Evolutionary conservation across 2,329 filamentous ascomycete species (phyloP), one percentile per base, ranked within the genome.

Genomic region (Colletotrichum sublineola): DNA sequence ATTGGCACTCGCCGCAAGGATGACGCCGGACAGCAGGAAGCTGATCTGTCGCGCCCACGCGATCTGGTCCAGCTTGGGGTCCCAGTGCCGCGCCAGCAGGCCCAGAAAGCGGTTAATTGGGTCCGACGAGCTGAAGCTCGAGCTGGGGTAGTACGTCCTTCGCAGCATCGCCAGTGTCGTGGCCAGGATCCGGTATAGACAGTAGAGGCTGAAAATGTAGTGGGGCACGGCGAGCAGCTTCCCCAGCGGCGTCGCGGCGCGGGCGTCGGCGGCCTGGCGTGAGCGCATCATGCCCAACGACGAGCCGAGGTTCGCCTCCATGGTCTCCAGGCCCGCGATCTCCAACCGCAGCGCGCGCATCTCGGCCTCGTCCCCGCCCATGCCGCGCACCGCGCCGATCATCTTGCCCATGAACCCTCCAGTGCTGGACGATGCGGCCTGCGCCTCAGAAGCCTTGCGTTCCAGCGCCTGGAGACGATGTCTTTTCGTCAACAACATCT

Each of bases 31-130:
- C 5, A 97, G 87, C 31, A 94, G 84, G 81, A 97, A 97, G 71
- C 92, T 94, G 75, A 97, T 95, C 78, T 94, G 93, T 40, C 94
- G 91, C 31, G 93, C 92, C 94, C 94, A 97, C 12, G 93, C 93
- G 14, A 90, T 88, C 77, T 94, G 93, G 82, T 97, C 93, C 36
- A 97, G 88, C 73, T 91, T 90, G 3, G 93, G 93, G 78, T 97
- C 93, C 89, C 93, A 95, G 82, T 97, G 93, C 68, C 92, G 92
- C 5, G 93, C 94, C 24, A 97, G 83, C 15, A 97, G 86, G 6
- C 93, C 93, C 11, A 97, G 88, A 73, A 96, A 87, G 75, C 94
- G 93, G 83, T 93, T 97, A 79, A 97, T 93, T 0, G 94, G 94
- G 79, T 97, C 95, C 20, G 91, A 91, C 65, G 89, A 89, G 38